Base-by-base conservation (phyloP, 177 flowering plant genomes). In the Vitis hybrid region DNA sequence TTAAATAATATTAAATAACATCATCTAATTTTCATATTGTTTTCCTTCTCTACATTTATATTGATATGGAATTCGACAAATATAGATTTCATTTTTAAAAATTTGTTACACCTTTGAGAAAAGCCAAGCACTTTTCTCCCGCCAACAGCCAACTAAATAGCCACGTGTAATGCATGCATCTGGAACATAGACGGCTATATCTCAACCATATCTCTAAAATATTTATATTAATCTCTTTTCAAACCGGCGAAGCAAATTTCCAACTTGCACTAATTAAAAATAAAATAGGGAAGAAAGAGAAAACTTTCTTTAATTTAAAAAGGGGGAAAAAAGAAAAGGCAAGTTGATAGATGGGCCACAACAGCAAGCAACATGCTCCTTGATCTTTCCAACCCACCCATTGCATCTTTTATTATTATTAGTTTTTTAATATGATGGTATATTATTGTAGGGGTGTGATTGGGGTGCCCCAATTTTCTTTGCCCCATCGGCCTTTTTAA, bases 341-440 rank as follows among this genome's bases (percentile, higher is more conserved):
- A 68, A 76, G 56, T 58, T 68, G 75, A 49, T 66, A 44, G 44
- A 75, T 11, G 22, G 62, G 28, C 50, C 71, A 17, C 67, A 75
- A 62, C 64, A 66, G 2, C 62, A 70, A 71, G 74, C 78, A 66
- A 75, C 67, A 75, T 59, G 61, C 22, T 61, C 1, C 63, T 49
- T 14, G 18, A 53, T 57, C 59, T 67, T 56, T 59, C 31, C 57
- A 52, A 63, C 71, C 66, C 71, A 38, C 19, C 54, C 61, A 24
- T 10, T 33, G 19, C 14, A 59, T 69, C 65, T 22, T 51, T 11
- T 33, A 44, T 38, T 38, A 38, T 38, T 38, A 24, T 24, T 50
- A 9, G 2, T 71, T 33, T 31, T 44, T 67, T 49, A 56, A 12
- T 38, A 38, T 38, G 47, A 38, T 38, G 9, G 9, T 38, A 38